phyloP scores from a whole-genome alignment of 345 rosid species.

The Dovyalis caffra region DNA sequence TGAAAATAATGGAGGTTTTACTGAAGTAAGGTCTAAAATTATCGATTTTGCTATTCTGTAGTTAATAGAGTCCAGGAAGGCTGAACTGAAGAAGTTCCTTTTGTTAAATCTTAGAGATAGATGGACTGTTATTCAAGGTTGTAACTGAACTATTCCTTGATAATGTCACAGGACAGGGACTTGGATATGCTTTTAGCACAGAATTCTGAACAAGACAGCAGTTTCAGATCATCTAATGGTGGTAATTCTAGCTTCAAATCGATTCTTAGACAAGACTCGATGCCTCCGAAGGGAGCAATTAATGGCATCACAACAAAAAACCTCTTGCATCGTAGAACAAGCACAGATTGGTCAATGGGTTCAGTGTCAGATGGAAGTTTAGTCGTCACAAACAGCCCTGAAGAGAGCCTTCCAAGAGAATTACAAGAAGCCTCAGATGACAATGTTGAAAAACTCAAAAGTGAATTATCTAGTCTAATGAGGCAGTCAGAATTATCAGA shows the following conservation, averaged over 20 bases:
- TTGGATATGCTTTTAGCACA: conserved; percentile 10
- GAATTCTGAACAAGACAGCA: conserved; percentile 28
- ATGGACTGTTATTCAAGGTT: conserved; percentile 8
- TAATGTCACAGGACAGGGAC: conserved; percentile 14
- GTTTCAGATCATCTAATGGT: conserved; percentile 11
- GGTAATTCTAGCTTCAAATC: conserved; percentile 15
- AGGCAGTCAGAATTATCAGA: conserved; percentile 30
- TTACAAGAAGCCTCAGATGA: conserved; percentile 14
- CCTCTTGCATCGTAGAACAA: conserved; percentile 56
- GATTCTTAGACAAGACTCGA: conserved; percentile 46
- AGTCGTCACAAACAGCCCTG: conserved; percentile 27
- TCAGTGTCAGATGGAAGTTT: conserved; percentile 61
- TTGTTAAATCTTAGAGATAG: background rate
- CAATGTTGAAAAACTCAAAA: conserved; percentile 19
- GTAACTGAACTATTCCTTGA: background rate
- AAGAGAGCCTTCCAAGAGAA: conserved; percentile 14
- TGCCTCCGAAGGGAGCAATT: conserved; percentile 32
- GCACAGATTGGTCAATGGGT: conserved; percentile 88
- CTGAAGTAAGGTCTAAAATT: conserved; percentile 40
- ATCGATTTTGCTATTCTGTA: background rate
- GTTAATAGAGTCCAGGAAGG: background rate
- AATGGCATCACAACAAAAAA: conserved; percentile 27
- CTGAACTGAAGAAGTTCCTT: background rate
- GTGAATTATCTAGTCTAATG: conserved; percentile 20
- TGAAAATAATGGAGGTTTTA: conserved; percentile 40